A percentile compares a stretch with the other conserved stretches of the same genome.
Evolutionary conservation across 805 yeast genomes (phyloP).

Genomic region (Phaffomyces thermotolerans): DNA sequence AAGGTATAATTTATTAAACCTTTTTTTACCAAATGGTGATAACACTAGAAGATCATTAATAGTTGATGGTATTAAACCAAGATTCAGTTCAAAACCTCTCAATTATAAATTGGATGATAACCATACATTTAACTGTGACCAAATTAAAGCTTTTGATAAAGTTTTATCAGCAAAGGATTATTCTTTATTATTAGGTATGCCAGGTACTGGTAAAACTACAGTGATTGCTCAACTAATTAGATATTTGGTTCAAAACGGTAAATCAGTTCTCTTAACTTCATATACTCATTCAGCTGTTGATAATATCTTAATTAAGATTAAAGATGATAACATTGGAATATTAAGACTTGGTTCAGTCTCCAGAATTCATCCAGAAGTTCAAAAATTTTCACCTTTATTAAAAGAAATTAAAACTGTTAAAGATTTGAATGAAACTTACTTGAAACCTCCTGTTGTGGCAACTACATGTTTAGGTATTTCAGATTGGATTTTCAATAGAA

Average conservation of each 20-base stretch:
- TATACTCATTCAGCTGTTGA: conserved; percentile 97
- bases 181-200: conserved; percentile 88
- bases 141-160: conserved; percentile 56
- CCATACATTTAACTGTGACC: conserved; percentile 58
- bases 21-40: conserved; percentile 46
- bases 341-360: conserved; percentile 59
- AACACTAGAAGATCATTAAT: conserved; percentile 25
- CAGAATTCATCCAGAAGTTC: conserved; percentile 57
- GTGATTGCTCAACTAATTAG: conserved; percentile 72
- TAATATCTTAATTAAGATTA: conserved; percentile 74
- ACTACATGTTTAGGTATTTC: conserved; percentile 77
- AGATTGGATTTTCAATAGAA: conserved; percentile 49
- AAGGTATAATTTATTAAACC: conserved; percentile 63
- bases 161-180: conserved; percentile 67
- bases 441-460: conserved; percentile 71
- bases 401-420: conserved; percentile 33
- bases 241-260: conserved; percentile 49
- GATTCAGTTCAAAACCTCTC: conserved; percentile 20
- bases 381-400: conserved; percentile 41
- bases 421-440: conserved; percentile 40
- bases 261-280: conserved; percentile 70
- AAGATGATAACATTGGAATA: conserved; percentile 39
- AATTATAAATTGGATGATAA: conserved; percentile 12
- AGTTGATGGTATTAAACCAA: conserved; percentile 27
- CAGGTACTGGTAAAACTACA: conserved; percentile 95